Evolutionary conservation across 2,329 filamentous ascomycete genomes (phyloP).

Genomic region (Ophiostoma tasmaniense): DNA sequence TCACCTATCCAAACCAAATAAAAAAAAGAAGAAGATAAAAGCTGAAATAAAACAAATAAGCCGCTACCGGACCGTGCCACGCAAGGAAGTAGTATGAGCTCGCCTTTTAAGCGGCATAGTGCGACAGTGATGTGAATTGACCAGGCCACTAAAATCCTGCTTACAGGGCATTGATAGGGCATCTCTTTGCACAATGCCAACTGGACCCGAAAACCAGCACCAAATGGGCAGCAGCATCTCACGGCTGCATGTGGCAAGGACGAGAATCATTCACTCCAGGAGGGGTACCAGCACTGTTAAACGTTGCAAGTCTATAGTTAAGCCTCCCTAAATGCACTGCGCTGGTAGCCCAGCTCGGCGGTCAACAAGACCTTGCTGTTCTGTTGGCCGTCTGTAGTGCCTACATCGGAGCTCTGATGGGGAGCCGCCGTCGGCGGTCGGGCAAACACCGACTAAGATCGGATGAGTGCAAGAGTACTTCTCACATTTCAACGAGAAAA

Average conservation of each 20-base stretch:
- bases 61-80: neutral
- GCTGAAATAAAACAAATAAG: too few species aligned
- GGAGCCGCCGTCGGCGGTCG: neutral
- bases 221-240: neutral
- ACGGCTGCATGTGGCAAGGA: neutral
- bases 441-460: neutral
- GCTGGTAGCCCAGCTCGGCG: neutral
- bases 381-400: neutral
- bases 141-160: neutral
- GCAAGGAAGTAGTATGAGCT: neutral
- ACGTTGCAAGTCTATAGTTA: too few species aligned
- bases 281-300: neutral
- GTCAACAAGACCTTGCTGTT: neutral
- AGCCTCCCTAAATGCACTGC: neutral
- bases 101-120: neutral
- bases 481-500: neutral
- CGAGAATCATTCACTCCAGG: neutral
- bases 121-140: neutral
- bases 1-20: too few species aligned
- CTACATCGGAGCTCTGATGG: conserved; percentile 1
- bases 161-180: neutral
- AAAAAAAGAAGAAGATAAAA: too few species aligned
- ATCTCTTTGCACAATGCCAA: neutral
- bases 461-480: neutral
- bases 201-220: neutral